phyloP scores from a whole-genome alignment of 805 yeast genomes.

The Hanseniaspora taiwanica region DNA sequence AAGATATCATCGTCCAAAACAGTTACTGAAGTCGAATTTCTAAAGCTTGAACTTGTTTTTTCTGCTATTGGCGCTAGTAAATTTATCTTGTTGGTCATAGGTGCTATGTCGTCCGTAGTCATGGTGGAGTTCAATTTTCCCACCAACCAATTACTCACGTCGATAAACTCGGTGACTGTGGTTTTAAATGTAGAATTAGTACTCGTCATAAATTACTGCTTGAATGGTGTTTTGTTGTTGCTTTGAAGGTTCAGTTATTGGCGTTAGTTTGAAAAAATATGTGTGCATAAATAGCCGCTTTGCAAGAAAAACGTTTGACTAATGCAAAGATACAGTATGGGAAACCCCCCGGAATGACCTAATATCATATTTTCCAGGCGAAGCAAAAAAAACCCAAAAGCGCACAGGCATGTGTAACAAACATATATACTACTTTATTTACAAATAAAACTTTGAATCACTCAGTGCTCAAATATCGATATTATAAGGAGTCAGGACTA shows the following conservation, averaged over 20 bases:
- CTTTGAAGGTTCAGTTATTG: not conserved
- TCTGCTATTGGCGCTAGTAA: slow-evolving; percentile 22
- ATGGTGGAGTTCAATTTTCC: slow-evolving; percentile 6
- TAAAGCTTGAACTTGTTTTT: slow-evolving; percentile 19
- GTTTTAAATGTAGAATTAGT: not conserved
- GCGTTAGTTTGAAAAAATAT: too few relatives aligned
- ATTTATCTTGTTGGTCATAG: slow-evolving; percentile 10
- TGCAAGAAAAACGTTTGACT: too few relatives aligned
- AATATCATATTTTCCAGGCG: too few relatives aligned
- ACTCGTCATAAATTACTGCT: not conserved
- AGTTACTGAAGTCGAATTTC: slow-evolving; percentile 10
- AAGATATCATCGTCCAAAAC: slow-evolving; percentile 10
- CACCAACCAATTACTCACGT: slow-evolving; percentile 14
- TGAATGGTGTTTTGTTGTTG: not conserved
- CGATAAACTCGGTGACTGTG: slow-evolving; percentile 3
- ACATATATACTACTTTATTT: not conserved
- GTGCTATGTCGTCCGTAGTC: not conserved
- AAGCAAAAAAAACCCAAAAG: too few relatives aligned
- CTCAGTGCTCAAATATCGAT: not conserved
- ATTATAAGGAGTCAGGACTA: slow-evolving; percentile 3
- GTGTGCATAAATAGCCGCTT: too few relatives aligned
- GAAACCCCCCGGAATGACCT: too few relatives aligned
- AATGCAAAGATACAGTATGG: too few relatives aligned
- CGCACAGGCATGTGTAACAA: not conserved
- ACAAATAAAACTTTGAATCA: slow-evolving; percentile 3